phyloP scores from a whole-genome alignment of 192 early-diverging fungal species.

The Gryganskiella cystojenkinii region DNA sequence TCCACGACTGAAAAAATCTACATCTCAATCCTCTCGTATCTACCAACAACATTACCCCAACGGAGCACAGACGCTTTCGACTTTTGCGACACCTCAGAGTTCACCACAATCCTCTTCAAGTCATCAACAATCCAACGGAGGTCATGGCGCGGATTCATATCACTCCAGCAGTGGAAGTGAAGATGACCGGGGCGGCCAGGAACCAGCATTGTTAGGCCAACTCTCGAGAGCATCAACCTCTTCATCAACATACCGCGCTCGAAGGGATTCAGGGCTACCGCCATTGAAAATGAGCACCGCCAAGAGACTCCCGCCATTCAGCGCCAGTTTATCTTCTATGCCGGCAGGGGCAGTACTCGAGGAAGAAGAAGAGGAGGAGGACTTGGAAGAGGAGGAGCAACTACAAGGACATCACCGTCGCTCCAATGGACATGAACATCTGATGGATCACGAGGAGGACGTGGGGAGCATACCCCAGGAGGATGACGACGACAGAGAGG shows the following conservation, averaged over 20 bases:
- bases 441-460: conserved; percentile 9
- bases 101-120: conserved; percentile 27
- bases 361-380: conserved; percentile 48
- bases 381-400: conserved; percentile 11
- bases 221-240: conserved; percentile 1
- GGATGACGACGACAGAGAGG: conserved; percentile 20
- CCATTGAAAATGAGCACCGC: conserved; percentile 44
- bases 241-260: conserved; percentile 18
- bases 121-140: conserved; percentile 2
- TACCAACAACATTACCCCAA: conserved; percentile 4
- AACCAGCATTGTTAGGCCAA: conserved; percentile 20
- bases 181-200: conserved; percentile 33
- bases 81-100: conserved; percentile 34
- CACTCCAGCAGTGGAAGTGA: conserved; percentile 42
- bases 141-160: conserved; percentile 6
- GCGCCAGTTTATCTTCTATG: conserved; percentile 24
- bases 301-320: conserved; percentile 39
- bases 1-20: conserved; percentile 9
- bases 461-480: conserved; percentile 17
- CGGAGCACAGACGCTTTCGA: conserved; percentile 12
- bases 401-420: conserved; percentile 4
- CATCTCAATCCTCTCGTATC: not conserved
- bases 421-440: not conserved
- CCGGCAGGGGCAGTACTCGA: conserved; percentile 23
- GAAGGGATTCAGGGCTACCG: conserved; percentile 42